phyloP scores from a whole-genome alignment of 805 yeast genomes.

The Tanozyma kutaoensis region DNA sequence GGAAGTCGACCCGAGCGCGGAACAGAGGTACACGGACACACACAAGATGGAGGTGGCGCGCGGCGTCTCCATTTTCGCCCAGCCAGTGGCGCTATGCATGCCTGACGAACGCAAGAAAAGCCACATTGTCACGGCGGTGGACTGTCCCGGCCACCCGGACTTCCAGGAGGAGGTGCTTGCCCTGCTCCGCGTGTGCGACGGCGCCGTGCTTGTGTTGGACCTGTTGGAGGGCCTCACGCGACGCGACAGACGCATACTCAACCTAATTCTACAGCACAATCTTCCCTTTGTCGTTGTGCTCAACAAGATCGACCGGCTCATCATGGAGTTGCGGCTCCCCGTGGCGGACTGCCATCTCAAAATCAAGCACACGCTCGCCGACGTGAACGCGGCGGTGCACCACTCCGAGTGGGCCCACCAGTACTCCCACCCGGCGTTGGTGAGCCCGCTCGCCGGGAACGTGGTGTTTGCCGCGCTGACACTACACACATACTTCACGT shows the following conservation, averaged over 20 bases:
- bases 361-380: constrained; percentile 43
- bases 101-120: constrained; percentile 41
- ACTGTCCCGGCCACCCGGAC: constrained; percentile 87
- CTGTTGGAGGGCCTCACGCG: constrained; percentile 70
- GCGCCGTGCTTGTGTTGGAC: constrained; percentile 63
- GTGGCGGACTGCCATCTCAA: constrained; percentile 65
- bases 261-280: constrained; percentile 35
- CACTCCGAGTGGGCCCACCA: constrained; percentile 13
- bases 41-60: constrained; percentile 57
- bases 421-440: constrained; percentile 12
- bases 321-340: constrained; percentile 66
- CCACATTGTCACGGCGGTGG: constrained; percentile 49
- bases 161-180: constrained; percentile 65
- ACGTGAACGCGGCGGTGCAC: constrained; percentile 42
- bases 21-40: constrained; percentile 69
- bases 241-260: constrained; percentile 35
- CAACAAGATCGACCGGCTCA: constrained; percentile 78
- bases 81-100: constrained; percentile 49
- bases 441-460: constrained; percentile 55
- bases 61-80: constrained; percentile 51
- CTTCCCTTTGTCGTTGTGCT: constrained; percentile 47
- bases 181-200: constrained; percentile 48
- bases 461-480: constrained; percentile 70
- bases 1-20: too few relatives aligned
- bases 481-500: constrained; percentile 21